These are phyloP conservation scores for Apophysomyces ossiformis DNA, from an alignment of 371 early-diverging fungal genomes.

Conservation along the genomic window DNA sequence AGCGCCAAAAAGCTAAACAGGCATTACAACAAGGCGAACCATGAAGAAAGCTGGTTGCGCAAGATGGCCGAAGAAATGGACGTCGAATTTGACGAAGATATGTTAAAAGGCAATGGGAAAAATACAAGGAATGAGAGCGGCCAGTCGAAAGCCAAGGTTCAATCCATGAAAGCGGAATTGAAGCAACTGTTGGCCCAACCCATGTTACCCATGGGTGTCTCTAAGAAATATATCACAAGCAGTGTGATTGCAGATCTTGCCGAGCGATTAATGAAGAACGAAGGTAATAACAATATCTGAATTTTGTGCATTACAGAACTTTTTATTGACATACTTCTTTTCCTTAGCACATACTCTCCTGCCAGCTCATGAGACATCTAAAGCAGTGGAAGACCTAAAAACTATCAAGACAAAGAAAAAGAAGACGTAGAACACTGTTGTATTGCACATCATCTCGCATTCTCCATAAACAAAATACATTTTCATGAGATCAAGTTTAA, in stretches of 20 bases:
- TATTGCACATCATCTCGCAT: too few relatives aligned
- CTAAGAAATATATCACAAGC: slow-evolving; percentile 77
- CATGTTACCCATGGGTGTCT: slow-evolving; percentile 76
- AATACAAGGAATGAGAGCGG: slow-evolving; percentile 24
- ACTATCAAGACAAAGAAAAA: not conserved
- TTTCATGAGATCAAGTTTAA: not conserved
- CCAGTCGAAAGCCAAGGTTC: slow-evolving; percentile 48
- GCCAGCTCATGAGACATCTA: slow-evolving; percentile 23
- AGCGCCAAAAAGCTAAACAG: not conserved
- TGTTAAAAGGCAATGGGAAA: slow-evolving; percentile 49
- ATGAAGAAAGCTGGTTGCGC: slow-evolving; percentile 84
- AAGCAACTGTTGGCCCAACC: slow-evolving; percentile 61
- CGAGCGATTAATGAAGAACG: slow-evolving; percentile 59
- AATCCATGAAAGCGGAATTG: slow-evolving; percentile 62
- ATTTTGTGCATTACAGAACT: slow-evolving; percentile 5
- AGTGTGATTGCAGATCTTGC: slow-evolving; percentile 67
- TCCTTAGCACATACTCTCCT: slow-evolving; percentile 1
- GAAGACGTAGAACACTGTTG: not conserved
- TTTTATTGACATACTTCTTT: not conserved
- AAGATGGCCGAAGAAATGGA: slow-evolving; percentile 88
- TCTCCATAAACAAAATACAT: not conserved
- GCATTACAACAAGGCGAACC: slow-evolving; percentile 33
- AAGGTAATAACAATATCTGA: slow-evolving; percentile 17
- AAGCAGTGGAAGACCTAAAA: slow-evolving; percentile 20
- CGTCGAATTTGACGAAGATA: slow-evolving; percentile 79